phyloP scores from a whole-genome alignment of 805 yeast genomes.

The Metschnikowia bowlesiae region DNA sequence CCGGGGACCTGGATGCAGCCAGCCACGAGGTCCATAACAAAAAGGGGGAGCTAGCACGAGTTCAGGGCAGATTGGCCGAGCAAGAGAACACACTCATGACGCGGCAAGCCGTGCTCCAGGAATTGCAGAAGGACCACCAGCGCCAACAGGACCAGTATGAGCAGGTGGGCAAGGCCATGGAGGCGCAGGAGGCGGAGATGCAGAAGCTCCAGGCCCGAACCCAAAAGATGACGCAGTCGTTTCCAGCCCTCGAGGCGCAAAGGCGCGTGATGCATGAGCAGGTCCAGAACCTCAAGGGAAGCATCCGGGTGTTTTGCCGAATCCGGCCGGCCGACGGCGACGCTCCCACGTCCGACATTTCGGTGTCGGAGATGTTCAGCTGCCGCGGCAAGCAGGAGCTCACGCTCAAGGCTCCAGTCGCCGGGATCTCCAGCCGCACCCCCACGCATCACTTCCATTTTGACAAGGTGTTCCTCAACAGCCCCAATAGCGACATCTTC shows the following conservation, averaged over 20 bases:
- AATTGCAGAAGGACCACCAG: background rate
- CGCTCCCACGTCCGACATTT: background rate
- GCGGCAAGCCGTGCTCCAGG: background rate
- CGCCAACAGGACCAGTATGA: background rate
- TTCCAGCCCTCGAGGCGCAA: conserved; percentile 47
- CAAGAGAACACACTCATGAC: background rate
- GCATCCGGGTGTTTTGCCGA: conserved; percentile 86
- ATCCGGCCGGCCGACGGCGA: conserved; percentile 50
- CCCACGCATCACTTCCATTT: conserved; percentile 49
- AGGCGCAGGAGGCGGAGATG: conserved; percentile 8
- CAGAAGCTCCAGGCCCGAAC: conserved; percentile 5
- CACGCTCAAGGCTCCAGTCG: conserved; percentile 11
- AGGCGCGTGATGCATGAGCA: conserved; percentile 67
- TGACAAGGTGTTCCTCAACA: conserved; percentile 68
- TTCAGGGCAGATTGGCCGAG: background rate
- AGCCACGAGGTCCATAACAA: background rate
- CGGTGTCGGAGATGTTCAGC: conserved; percentile 22
- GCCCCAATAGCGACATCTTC: conserved; percentile 61
- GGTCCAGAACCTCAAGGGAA: conserved; percentile 85
- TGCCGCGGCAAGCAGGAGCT: conserved; percentile 35
- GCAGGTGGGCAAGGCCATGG: conserved; percentile 4
- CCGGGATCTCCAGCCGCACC: background rate
- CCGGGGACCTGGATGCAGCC: background rate
- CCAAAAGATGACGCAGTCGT: conserved; percentile 19
- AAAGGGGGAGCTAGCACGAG: background rate